Percentiles rank a stretch among this genome's conserved stretches.
Evolutionary conservation across 2,329 filamentous ascomycete species (phyloP).

Genomic region (Pezicula carpinea): DNA sequence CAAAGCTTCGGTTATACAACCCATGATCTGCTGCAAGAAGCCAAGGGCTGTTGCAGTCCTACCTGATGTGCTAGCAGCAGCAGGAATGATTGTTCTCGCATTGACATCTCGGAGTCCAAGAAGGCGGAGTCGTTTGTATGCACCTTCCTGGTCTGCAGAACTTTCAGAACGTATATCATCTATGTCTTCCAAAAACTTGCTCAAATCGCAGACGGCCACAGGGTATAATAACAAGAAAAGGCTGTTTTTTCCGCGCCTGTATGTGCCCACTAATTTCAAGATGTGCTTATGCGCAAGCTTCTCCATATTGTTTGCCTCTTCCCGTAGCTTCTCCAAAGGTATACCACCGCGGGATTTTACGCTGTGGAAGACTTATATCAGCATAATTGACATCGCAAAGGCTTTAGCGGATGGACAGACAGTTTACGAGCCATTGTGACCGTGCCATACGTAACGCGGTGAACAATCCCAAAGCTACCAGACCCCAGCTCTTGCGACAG

Average conservation of each 20-base stretch:
- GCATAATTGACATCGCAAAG: not conserved
- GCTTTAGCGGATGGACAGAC: constrained; percentile 5
- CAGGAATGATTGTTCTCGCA: constrained; percentile 6
- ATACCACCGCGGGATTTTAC: constrained; percentile 17
- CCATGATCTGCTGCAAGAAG: constrained; percentile 38
- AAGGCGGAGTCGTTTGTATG: constrained; percentile 32
- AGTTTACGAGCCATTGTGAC: constrained; percentile 43
- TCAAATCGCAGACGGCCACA: constrained; percentile 41
- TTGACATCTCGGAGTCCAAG: constrained; percentile 35
- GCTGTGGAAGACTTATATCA: constrained; percentile 22
- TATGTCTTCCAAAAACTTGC: constrained; percentile 38
- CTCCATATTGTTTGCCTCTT: constrained; percentile 44
- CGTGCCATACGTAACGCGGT: constrained; percentile 34
- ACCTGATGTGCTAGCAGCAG: constrained; percentile 9
- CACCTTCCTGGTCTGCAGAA: constrained; percentile 34
- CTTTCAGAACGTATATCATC: constrained; percentile 35
- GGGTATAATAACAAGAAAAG: constrained; percentile 44
- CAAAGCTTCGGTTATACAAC: constrained; percentile 34
- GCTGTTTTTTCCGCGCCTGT: constrained; percentile 35
- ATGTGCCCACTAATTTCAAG: constrained; percentile 42
- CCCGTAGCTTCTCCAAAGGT: constrained; percentile 37
- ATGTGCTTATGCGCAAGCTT: constrained; percentile 43
- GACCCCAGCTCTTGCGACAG: constrained; percentile 31
- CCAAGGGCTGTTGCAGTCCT: constrained; percentile 30
- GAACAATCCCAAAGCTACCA: constrained; percentile 40